Conservation (phyloP, 768 basidiomycete species). For the Collybia nuda region DNA sequence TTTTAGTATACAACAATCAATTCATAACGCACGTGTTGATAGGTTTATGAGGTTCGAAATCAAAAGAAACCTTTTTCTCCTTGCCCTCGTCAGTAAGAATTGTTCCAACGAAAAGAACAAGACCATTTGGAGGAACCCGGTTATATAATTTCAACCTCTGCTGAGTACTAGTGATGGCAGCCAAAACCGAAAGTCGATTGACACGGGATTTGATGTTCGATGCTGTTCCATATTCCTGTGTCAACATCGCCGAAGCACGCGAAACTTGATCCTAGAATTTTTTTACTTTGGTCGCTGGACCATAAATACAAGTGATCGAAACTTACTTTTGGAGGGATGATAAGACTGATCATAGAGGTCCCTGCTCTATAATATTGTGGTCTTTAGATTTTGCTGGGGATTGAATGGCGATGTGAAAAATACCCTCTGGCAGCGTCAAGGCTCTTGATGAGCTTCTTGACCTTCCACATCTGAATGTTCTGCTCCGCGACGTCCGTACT, state of each 20-base stretch:
- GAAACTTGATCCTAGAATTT: slow-evolving; percentile 83
- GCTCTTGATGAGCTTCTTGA: slow-evolving; percentile 99
- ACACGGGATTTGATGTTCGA: slow-evolving; percentile 99
- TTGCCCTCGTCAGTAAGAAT: slow-evolving; percentile 98
- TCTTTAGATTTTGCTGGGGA: slow-evolving; percentile 21
- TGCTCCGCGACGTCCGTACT: slow-evolving; percentile 87
- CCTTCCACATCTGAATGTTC: slow-evolving; percentile 98
- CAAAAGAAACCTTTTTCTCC: slow-evolving; percentile 98
- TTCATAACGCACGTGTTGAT: slow-evolving; percentile 86
- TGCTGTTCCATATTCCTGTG: slow-evolving; percentile 98
- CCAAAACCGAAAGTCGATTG: slow-evolving; percentile 94
- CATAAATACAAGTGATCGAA: slow-evolving; percentile 9
- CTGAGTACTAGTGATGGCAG: slow-evolving; percentile 98
- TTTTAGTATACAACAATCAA: background rate
- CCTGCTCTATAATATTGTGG: slow-evolving; percentile 60
- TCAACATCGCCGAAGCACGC: slow-evolving; percentile 91
- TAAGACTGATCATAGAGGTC: slow-evolving; percentile 98
- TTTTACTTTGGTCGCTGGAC: slow-evolving; percentile 8
- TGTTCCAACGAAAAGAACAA: slow-evolving; percentile 97
- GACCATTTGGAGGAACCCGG: slow-evolving; percentile 93
- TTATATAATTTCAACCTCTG: slow-evolving; percentile 97
- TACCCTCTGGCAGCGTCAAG: slow-evolving; percentile 92
- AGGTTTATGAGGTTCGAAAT: slow-evolving; percentile 98
- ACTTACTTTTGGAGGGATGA: slow-evolving; percentile 88
- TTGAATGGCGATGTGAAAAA: slow-evolving; percentile 13